Base-by-base conservation (phyloP, 768 basidiomycete genomes). In the Hypholoma fasciculare region DNA sequence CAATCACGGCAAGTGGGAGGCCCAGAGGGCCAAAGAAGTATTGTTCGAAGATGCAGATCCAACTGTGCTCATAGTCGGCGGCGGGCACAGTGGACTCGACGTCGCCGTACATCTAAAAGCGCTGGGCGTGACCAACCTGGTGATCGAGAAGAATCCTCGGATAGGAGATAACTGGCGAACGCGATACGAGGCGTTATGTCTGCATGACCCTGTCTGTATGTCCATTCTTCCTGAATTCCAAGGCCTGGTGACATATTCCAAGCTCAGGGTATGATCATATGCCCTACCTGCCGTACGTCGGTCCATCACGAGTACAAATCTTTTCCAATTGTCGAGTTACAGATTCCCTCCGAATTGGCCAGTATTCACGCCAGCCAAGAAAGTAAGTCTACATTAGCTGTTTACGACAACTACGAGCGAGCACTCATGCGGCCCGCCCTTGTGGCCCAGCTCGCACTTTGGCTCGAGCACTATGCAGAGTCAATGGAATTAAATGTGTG, bases 171-270 rank as follows among this genome's bases (percentile, higher is more conserved):
- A 81, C 50, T 89, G 87, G 88, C 73, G 87, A 57, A 74, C 79
- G 38, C 75, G 90, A 38, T 90, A 91, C 66, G 81, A 87, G 54
- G 80, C 85, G 9, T 70, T 89, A 39, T 87, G 84, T 49, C 70
- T 89, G 27, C 88, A 90, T 64, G 84, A 87, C 67, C 80, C 84
- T 20, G 83, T 87, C 57, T 88, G 86, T 86, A 64, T 75, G 85
- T 59, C 42, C 63, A 53, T 47, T 48, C 52, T 42, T 17, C 26
- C 1, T 23, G 16, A 12, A 14, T 20, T 7, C 13, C 1, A 7
- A 8, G 9, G 7, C 1, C 23, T 26, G 23, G 9, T 49, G 23
- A 23, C 26, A 23, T 14, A n/a, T 56, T 13, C 19, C 6, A 36
- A 19, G 3, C 34, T 23, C 19, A 83, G 81, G 80, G 79, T 79